Percentiles rank a stretch among this genome's conserved stretches.
Conservation (phyloP, 495 filamentous ascomycete species). For the Apodospora peruviana region DNA sequence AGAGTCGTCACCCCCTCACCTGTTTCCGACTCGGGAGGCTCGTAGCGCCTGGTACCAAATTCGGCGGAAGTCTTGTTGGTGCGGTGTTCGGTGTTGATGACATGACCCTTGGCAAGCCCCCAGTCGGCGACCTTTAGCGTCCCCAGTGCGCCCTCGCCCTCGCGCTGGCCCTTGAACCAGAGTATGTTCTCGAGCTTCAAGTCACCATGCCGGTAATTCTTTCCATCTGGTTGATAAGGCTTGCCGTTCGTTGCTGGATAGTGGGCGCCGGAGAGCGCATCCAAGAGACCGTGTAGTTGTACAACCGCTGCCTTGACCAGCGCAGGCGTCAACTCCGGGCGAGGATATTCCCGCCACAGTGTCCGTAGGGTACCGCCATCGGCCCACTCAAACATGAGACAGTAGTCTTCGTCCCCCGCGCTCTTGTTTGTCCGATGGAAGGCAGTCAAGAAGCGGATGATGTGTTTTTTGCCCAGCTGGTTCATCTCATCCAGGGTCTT, state of each 20-base stretch:
- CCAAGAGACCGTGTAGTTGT: background rate
- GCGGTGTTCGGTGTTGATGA: constrained; percentile 5
- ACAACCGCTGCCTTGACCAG: background rate
- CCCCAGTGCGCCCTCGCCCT: background rate
- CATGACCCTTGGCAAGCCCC: constrained; percentile 21
- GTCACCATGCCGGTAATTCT: constrained; percentile 22
- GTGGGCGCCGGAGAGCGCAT: background rate
- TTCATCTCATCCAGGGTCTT: background rate
- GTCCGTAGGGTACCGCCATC: background rate
- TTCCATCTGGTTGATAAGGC: too few species aligned
- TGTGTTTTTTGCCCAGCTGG: background rate
- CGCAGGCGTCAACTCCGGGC: background rate
- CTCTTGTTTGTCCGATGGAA: background rate
- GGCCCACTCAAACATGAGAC: background rate
- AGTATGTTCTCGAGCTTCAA: constrained; percentile 28
- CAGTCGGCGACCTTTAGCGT: constrained; percentile 23
- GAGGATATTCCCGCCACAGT: background rate
- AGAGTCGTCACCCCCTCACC: background rate
- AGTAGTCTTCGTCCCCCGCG: background rate
- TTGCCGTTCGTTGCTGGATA: background rate
- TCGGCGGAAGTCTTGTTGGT: constrained; percentile 3
- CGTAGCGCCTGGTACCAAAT: constrained; percentile 16
- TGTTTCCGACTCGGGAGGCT: constrained; percentile 18
- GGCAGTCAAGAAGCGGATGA: background rate
- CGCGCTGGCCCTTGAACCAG: background rate